Evolutionary conservation across 768 basidiomycete genomes (phyloP).

Genomic region (Xerocomus potaroensis): DNA sequence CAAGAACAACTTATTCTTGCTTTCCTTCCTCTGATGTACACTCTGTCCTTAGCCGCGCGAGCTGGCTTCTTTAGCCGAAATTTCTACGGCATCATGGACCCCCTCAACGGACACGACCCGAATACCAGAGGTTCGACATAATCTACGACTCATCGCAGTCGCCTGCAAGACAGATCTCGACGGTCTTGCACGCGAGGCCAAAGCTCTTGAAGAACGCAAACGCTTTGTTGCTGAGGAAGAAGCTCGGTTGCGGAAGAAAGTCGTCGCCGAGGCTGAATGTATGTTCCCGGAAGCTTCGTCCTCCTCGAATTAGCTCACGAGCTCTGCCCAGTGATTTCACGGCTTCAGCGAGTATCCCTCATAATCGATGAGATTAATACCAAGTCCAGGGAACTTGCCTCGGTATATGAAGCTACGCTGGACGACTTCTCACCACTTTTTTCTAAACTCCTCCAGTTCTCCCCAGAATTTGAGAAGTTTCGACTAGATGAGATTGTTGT

Average conservation of each 20-base stretch:
- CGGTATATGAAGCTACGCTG: conserved; percentile 66
- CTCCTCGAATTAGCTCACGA: conserved; percentile 3
- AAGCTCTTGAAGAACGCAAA: conserved; percentile 74
- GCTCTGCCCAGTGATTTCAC: conserved; percentile 57
- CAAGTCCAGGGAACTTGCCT: conserved; percentile 60
- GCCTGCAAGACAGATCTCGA: conserved; percentile 81
- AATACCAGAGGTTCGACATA: conserved; percentile 96
- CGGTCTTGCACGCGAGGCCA: conserved; percentile 87
- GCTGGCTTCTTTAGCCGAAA: conserved; percentile 77
- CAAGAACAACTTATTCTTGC: background rate
- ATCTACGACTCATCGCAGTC: conserved; percentile 82
- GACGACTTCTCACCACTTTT: conserved; percentile 71
- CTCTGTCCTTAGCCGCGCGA: conserved; percentile 70
- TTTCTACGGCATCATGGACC: conserved; percentile 76
- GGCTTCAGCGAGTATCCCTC: conserved; percentile 72
- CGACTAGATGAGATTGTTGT: conserved; percentile 89
- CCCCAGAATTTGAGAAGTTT: conserved; percentile 72
- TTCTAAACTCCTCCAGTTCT: conserved; percentile 67
- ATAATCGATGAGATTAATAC: conserved; percentile 68
- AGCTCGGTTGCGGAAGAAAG: conserved; percentile 57
- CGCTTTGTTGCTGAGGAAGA: conserved; percentile 71
- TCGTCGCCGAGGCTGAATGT: conserved; percentile 78
- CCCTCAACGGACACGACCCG: conserved; percentile 83
- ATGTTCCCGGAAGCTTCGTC: conserved; percentile 33
- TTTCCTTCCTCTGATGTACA: conserved; percentile 5